A percentile compares a stretch with the other conserved stretches of the same genome.
These are phyloP conservation scores for Podila clonocystis DNA, from an alignment of 192 early-diverging fungal genomes.

Conservation along the genomic window DNA sequence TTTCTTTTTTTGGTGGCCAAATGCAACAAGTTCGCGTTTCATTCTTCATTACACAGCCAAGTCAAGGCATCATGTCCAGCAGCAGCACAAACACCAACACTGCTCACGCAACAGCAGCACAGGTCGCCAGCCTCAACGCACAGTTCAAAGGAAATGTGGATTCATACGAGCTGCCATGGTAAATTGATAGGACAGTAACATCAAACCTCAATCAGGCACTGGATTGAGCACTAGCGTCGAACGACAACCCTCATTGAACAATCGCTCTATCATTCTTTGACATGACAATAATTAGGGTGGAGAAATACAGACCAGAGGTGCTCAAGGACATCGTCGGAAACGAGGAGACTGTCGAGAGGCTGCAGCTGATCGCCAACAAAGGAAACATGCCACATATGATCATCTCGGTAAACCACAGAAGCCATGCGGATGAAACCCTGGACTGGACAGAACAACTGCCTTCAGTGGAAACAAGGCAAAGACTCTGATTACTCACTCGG, in stretches of 20 bases:
- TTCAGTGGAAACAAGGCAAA: too few species aligned
- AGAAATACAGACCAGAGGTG: conserved; percentile 91
- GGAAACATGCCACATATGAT: conserved; percentile 98
- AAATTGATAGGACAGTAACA: neutral
- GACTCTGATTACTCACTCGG: neutral
- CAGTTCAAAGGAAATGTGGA: conserved; percentile 62
- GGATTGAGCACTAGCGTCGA: too few species aligned
- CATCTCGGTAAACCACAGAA: conserved; percentile 68
- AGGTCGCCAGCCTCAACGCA: conserved; percentile 28
- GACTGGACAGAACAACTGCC: neutral
- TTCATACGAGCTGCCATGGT: conserved; percentile 65
- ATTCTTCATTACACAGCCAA: neutral
- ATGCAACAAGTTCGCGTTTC: neutral
- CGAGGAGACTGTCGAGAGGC: conserved; percentile 86
- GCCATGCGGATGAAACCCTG: neutral
- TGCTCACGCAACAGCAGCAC: conserved; percentile 28
- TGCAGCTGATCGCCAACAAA: conserved; percentile 85
- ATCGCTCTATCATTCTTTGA: neutral
- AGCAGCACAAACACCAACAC: conserved; percentile 18
- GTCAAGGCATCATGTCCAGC: conserved; percentile 15
- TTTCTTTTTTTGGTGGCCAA: neutral
- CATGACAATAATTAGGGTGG: conserved; percentile 67
- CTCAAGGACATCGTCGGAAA: conserved; percentile 96
- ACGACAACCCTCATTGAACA: neutral
- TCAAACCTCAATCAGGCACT: neutral